A percentile compares a stretch with the other conserved stretches of the same genome.
Conservation (phyloP, 768 basidiomycete genomes). For the Phaeotremella skinneri region DNA sequence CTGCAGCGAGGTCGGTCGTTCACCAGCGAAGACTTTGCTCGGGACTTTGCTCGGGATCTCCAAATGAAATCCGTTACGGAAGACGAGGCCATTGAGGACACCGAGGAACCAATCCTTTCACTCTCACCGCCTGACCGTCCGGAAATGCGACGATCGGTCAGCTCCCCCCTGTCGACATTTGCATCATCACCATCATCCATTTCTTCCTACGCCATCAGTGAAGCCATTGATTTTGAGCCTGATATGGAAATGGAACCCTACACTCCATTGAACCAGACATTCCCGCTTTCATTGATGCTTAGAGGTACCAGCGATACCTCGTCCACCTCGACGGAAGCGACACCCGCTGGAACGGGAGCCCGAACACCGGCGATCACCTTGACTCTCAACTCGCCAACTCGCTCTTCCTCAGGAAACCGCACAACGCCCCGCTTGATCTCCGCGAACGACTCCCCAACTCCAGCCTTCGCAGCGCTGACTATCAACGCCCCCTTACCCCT, state of each 20-base stretch:
- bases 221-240: conserved; percentile 2
- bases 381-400: conserved; percentile 19
- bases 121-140: conserved; percentile 11
- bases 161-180: conserved; percentile 18
- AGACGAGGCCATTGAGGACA: conserved; percentile 15
- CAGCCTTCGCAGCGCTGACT: conserved; percentile 20
- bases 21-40: conserved; percentile 44
- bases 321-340: not conserved
- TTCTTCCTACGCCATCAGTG: conserved; percentile 2
- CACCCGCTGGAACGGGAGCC: not conserved
- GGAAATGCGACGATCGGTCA: conserved; percentile 24
- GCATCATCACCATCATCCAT: conserved; percentile 20
- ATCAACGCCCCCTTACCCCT: conserved; percentile 13
- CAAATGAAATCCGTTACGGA: conserved; percentile 1
- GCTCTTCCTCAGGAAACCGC: too few species aligned
- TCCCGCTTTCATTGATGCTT: conserved; percentile 7
- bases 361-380: conserved; percentile 20
- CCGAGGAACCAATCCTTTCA: conserved; percentile 9
- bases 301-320: not conserved
- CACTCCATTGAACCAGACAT: conserved; percentile 34
- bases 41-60: conserved; percentile 17
- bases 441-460: conserved; percentile 10
- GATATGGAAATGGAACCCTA: conserved; percentile 22
- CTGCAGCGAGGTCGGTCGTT: conserved; percentile 45
- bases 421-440: not conserved